Conservation (phyloP, 331 rosid genomes). For the Quercus tomentella region DNA sequence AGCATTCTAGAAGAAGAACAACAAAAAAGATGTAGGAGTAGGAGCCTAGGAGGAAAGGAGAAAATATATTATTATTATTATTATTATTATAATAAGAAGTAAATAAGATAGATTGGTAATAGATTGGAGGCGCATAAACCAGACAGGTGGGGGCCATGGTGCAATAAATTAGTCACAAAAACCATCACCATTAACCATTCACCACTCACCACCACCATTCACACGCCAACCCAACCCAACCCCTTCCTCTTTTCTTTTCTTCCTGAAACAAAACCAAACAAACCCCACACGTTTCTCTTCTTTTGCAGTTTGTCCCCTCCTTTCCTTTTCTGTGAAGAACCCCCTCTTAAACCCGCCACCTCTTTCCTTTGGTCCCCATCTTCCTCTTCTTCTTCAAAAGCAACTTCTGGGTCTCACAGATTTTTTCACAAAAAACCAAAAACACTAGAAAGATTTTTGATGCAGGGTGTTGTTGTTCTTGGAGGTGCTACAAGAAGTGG, state of each 20-base stretch:
- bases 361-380: not conserved
- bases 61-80: not conserved
- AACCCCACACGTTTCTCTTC: not conserved
- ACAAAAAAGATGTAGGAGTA: not conserved
- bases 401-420: not conserved
- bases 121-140: constrained; percentile 52
- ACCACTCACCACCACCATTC: not conserved
- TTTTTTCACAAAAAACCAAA: not conserved
- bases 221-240: constrained; percentile 22
- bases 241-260: not conserved
- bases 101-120: not conserved
- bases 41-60: not conserved
- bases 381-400: not conserved
- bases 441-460: not conserved
- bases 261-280: constrained; percentile 16
- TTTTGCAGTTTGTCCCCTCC: not conserved
- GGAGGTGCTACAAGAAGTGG: constrained; percentile 23
- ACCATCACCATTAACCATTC: not conserved
- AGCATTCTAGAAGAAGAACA: no score
- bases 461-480: constrained; percentile 25
- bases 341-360: constrained; percentile 12
- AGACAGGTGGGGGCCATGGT: constrained; percentile 52
- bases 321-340: not conserved
- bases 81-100: not conserved
- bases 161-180: not conserved